Conservation (phyloP, 805 yeast species). For the Kodamaea leandrae region DNA sequence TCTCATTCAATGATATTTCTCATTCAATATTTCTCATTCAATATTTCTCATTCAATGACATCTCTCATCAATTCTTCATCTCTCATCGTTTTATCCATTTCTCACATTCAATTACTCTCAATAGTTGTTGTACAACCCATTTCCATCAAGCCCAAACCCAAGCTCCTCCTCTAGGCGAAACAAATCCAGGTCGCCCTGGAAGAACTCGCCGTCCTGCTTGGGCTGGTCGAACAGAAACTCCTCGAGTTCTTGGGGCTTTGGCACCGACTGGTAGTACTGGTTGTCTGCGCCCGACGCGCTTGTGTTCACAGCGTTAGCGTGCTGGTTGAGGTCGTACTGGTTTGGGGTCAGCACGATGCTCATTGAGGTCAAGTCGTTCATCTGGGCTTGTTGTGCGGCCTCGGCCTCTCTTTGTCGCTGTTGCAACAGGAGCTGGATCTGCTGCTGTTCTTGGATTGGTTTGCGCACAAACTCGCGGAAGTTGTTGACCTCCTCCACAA, state of each 20-base stretch:
- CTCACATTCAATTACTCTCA: background rate
- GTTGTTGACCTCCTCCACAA: constrained; percentile 71
- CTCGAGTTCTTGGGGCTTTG: constrained; percentile 44
- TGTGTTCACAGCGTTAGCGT: constrained; percentile 19
- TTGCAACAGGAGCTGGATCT: constrained; percentile 37
- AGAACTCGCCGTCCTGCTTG: constrained; percentile 7
- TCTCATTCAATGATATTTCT: background rate
- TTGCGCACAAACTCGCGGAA: constrained; percentile 80
- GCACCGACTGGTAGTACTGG: constrained; percentile 35
- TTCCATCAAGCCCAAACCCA: constrained; percentile 45
- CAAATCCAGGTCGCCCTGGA: constrained; percentile 22
- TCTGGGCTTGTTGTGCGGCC: constrained; percentile 19
- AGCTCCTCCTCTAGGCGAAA: constrained; percentile 43
- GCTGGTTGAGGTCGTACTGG: constrained; percentile 14
- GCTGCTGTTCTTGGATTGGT: constrained; percentile 58
- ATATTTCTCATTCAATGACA: background rate
- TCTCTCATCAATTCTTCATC: background rate
- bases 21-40: too few relatives aligned
- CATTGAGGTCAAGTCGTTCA: constrained; percentile 7
- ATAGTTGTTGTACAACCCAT: constrained; percentile 17
- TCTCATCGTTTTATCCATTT: too few relatives aligned
- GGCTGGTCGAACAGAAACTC: constrained; percentile 27
- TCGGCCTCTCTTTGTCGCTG: constrained; percentile 26
- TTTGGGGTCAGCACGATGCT: constrained; percentile 7
- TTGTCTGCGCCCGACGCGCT: constrained; percentile 21